Conservation (phyloP, 352 stramenopile genomes). For the Globisporangium paddicum region DNA sequence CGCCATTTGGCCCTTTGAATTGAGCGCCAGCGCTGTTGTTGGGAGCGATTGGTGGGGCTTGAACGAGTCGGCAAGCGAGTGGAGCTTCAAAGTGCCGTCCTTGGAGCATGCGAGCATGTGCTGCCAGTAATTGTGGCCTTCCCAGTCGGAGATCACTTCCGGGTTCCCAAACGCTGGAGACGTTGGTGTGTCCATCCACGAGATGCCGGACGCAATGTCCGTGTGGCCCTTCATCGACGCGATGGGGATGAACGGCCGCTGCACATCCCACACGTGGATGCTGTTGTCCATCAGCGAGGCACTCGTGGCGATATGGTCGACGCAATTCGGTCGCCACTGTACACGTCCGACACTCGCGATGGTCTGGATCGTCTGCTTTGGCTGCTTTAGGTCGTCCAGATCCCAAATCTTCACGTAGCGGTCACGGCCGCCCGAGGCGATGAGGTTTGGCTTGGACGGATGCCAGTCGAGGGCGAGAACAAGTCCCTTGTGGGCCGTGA, state of each 20-base stretch:
- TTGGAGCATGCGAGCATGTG: slow-evolving; percentile 88
- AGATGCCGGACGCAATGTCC: slow-evolving; percentile 79
- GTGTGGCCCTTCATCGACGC: slow-evolving; percentile 83
- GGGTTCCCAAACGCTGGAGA: slow-evolving; percentile 21
- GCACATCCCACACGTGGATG: slow-evolving; percentile 85
- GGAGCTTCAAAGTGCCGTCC: slow-evolving; percentile 81
- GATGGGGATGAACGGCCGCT: slow-evolving; percentile 79
- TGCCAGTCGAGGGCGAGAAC: slow-evolving; percentile 86
- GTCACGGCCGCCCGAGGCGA: slow-evolving; percentile 79
- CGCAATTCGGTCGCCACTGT: slow-evolving; percentile 68
- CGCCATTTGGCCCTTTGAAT: slow-evolving; percentile 72
- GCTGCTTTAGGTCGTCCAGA: slow-evolving; percentile 60
- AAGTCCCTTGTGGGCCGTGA: slow-evolving; percentile 83
- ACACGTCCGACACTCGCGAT: slow-evolving; percentile 83
- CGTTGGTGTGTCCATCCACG: slow-evolving; percentile 80
- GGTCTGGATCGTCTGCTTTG: slow-evolving; percentile 80
- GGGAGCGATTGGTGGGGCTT: slow-evolving; percentile 79
- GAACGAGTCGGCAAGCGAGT: slow-evolving; percentile 78
- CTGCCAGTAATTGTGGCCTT: slow-evolving; percentile 81
- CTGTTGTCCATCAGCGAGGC: slow-evolving; percentile 84
- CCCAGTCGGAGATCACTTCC: slow-evolving; percentile 35
- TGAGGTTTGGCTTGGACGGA: slow-evolving; percentile 48
- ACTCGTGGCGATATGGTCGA: slow-evolving; percentile 82
- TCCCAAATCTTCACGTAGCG: slow-evolving; percentile 89
- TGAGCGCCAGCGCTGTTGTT: slow-evolving; percentile 68